These are phyloP conservation scores for Rhexocercosporidium sp. DNA, from an alignment of 2,329 filamentous ascomycete genomes.

Conservation along the genomic window DNA sequence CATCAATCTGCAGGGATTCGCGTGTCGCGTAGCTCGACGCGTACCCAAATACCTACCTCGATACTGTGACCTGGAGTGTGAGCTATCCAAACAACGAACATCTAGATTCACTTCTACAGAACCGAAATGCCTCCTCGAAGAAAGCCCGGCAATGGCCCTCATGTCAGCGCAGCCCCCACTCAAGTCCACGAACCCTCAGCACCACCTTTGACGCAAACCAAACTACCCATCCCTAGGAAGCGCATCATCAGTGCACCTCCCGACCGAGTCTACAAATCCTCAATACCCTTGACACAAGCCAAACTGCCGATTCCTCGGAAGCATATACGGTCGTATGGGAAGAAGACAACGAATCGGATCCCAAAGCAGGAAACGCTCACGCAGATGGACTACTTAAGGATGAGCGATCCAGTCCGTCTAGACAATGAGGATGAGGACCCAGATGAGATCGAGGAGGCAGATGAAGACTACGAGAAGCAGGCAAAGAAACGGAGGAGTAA, in stretches of 20 bases:
- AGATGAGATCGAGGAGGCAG: constrained; percentile 21
- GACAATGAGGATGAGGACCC: constrained; percentile 23
- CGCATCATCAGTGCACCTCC: constrained; percentile 32
- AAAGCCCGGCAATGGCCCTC: background rate
- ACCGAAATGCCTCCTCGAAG: background rate
- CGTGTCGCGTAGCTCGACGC: constrained; percentile 1
- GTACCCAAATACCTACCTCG: background rate
- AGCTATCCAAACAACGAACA: background rate
- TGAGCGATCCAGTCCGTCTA: constrained; percentile 12
- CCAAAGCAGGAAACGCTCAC: constrained; percentile 39
- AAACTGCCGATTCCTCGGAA: constrained; percentile 33
- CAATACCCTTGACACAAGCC: constrained; percentile 34
- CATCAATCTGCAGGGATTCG: constrained; percentile 2
- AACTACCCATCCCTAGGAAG: constrained; percentile 30
- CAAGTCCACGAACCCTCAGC: background rate
- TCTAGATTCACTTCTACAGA: background rate
- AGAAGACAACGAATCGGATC: constrained; percentile 24
- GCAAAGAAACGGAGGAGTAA: constrained; percentile 30
- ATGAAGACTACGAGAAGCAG: constrained; percentile 25
- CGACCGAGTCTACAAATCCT: constrained; percentile 37
- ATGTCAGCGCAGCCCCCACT: background rate
- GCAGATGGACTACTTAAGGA: constrained; percentile 37
- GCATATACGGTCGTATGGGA: constrained; percentile 36
- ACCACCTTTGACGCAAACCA: constrained; percentile 11
- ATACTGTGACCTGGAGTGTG: too few relatives aligned